A percentile compares a stretch with the other conserved stretches of the same genome.
Evolutionary conservation across 2,329 filamentous ascomycete genomes (phyloP).

Genomic region (Aspergillus felis): DNA sequence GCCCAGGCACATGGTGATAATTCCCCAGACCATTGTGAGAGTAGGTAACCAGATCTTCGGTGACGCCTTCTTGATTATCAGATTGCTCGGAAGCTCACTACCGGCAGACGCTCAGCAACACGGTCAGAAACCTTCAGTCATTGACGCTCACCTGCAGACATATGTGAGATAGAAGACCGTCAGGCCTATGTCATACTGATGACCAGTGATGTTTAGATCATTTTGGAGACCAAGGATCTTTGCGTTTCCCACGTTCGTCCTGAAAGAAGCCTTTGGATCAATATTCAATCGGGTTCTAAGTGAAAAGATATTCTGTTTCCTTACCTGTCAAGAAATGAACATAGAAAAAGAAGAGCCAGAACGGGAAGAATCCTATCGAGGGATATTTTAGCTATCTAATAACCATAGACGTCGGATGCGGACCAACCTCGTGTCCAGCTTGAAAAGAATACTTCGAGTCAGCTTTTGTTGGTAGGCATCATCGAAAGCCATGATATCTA

Average conservation of each 20-base stretch:
- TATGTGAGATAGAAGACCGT: constrained; percentile 59
- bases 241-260: constrained; percentile 71
- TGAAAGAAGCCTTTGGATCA: constrained; percentile 16
- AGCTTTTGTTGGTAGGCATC: constrained; percentile 24
- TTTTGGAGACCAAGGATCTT: constrained; percentile 60
- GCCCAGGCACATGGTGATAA: constrained; percentile 47
- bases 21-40: constrained; percentile 56
- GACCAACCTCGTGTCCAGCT: constrained; percentile 50
- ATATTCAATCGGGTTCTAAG: neutral
- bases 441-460: constrained; percentile 47
- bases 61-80: constrained; percentile 59
- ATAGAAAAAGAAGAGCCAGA: constrained; percentile 62
- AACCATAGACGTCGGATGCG: neutral
- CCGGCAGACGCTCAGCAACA: neutral
- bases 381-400: neutral
- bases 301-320: neutral
- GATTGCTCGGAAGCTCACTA: constrained; percentile 62
- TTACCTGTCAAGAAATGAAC: constrained; percentile 55
- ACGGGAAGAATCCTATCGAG: constrained; percentile 56
- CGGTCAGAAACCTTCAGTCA: neutral
- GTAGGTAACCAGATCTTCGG: constrained; percentile 59
- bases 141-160: constrained; percentile 51
- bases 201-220: constrained; percentile 55
- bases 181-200: constrained; percentile 62
- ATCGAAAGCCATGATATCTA: constrained; percentile 13